Conservation (phyloP, 1,284 basidiomycete species). For the Earliella scabrosa region DNA sequence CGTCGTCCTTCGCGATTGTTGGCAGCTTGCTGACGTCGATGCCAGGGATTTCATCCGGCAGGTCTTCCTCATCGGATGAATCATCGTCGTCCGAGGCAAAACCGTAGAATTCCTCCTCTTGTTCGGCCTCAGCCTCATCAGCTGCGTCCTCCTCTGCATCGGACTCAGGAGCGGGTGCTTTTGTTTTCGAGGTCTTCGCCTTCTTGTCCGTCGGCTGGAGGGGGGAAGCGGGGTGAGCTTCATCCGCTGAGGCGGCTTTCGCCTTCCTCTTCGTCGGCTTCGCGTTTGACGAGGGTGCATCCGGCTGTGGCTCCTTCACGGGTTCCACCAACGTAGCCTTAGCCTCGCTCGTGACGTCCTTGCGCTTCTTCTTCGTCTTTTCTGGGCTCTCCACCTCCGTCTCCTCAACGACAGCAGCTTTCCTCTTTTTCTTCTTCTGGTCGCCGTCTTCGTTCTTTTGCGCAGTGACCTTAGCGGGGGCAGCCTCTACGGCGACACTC, state of each 20-base stretch:
- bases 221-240: not conserved
- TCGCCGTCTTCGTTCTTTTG: constrained; percentile 42
- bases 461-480: constrained; percentile 8
- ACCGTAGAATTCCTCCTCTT: constrained; percentile 60
- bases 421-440: constrained; percentile 12
- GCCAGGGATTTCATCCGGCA: constrained; percentile 53
- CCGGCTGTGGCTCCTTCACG: no score
- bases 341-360: not conserved
- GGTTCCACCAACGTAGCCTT: no score
- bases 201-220: not conserved
- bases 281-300: not conserved
- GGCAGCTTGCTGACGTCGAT: constrained; percentile 77
- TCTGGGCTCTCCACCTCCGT: not conserved
- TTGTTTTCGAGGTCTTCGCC: constrained; percentile 12
- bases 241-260: not conserved
- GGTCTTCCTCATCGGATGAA: constrained; percentile 80
- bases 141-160: constrained; percentile 14
- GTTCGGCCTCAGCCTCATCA: constrained; percentile 35
- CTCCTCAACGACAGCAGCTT: not conserved
- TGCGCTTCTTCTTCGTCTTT: constrained; percentile 16
- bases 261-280: constrained; percentile 6
- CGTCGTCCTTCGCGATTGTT: constrained; percentile 86
- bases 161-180: constrained; percentile 9
- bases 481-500: not conserved
- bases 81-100: constrained; percentile 83